phyloP scores from a whole-genome alignment of 148 eudicot genomes.

The Chenopodium suecicum region DNA sequence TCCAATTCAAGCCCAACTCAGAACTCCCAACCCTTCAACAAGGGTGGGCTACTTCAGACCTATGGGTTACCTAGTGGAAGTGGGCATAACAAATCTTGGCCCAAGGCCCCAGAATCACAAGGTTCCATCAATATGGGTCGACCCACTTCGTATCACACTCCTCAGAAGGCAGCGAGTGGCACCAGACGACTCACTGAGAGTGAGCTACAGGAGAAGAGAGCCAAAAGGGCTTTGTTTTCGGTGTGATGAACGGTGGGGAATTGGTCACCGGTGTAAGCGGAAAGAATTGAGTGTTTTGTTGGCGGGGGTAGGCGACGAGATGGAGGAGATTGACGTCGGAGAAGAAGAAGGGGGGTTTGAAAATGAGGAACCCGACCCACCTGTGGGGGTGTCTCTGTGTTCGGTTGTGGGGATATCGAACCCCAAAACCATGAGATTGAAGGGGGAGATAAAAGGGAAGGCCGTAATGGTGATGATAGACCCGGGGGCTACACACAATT shows the following conservation, averaged over 20 bases:
- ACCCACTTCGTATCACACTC: too few relatives aligned
- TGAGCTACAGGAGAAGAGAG: background rate
- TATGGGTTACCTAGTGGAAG: too few relatives aligned
- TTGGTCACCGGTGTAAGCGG: background rate
- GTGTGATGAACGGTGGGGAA: background rate
- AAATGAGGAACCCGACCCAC: background rate
- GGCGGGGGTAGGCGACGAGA: too few relatives aligned
- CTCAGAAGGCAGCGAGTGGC: too few relatives aligned
- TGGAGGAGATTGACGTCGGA: too few relatives aligned
- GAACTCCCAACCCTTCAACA: too few relatives aligned
- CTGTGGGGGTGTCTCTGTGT: background rate
- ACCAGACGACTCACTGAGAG: background rate
- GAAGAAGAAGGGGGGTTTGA: background rate
- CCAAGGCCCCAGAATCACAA: background rate
- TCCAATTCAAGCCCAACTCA: background rate
- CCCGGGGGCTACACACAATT: background rate
- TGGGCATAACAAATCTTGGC: too few relatives aligned
- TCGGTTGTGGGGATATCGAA: background rate
- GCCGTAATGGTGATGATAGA: too few relatives aligned
- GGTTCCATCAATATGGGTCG: background rate
- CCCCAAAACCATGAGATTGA: too few relatives aligned
- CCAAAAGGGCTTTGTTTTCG: background rate
- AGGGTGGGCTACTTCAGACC: too few relatives aligned
- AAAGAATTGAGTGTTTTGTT: background rate
- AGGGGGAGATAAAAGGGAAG: too few relatives aligned